Percentiles rank a stretch among this genome's conserved stretches.
Evolutionary conservation across 1,284 basidiomycete species (phyloP).

Genomic region (Mycosarcoma mackinlayi): DNA sequence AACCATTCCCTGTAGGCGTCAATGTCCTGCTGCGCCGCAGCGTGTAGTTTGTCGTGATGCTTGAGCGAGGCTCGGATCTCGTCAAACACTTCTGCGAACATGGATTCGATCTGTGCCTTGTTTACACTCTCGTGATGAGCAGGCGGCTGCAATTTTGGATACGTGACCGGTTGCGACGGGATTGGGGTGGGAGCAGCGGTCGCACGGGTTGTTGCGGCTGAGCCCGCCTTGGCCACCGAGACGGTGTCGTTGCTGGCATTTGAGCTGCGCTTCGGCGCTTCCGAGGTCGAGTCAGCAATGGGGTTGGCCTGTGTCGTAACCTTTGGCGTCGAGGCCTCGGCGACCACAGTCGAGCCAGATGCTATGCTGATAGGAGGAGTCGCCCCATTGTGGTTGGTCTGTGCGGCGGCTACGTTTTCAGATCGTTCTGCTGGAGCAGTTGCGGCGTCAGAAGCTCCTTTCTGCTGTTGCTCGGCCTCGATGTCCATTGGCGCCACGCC

Average conservation of each 20-base stretch:
- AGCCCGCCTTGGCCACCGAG: neutral
- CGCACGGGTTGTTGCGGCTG: neutral
- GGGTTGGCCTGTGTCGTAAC: neutral
- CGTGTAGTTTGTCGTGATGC: constrained; percentile 4
- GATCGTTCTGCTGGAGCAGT: neutral
- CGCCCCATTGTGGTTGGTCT: neutral
- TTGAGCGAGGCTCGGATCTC: constrained; percentile 7
- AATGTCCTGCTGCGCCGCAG: constrained; percentile 1
- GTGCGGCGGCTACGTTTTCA: neutral
- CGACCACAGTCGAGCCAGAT: neutral
- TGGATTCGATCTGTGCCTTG: neutral
- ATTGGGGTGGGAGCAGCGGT: no score
- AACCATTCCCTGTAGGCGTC: neutral
- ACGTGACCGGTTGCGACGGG: neutral
- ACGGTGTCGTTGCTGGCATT: no score
- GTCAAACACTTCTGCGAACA: constrained; percentile 2
- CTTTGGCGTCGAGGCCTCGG: neutral
- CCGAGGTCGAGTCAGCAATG: neutral
- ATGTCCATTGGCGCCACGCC: constrained; percentile 21
- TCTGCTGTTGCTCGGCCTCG: constrained; percentile 1
- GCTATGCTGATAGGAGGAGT: neutral
- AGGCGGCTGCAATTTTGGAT: neutral
- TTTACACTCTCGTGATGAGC: neutral
- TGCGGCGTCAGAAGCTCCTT: neutral
- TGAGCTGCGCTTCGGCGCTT: neutral